Conservation (phyloP, 2,329 filamentous ascomycete genomes). For the Nigrograna mackinnonii region DNA sequence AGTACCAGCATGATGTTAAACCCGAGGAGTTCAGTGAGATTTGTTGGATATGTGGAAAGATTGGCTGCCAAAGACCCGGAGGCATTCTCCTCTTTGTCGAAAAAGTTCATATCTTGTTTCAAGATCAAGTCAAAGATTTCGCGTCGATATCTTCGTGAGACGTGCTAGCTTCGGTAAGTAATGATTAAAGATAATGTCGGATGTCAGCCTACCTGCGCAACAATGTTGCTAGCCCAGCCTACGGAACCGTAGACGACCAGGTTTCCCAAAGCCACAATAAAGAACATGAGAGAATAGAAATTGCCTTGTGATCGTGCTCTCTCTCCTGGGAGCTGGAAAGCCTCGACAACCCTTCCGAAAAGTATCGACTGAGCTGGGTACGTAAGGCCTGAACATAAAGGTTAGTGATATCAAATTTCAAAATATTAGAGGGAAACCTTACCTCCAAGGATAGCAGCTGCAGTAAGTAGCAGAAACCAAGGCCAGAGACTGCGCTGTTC, state of each 20-base stretch:
- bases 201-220: constrained; percentile 48
- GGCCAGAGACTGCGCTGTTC: constrained; percentile 44
- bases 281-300: constrained; percentile 61
- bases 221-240: constrained; percentile 49
- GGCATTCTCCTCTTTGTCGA: constrained; percentile 87
- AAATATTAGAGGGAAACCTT: background rate
- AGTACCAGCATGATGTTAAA: constrained; percentile 85
- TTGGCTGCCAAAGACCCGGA: constrained; percentile 79
- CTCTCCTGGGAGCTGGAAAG: constrained; percentile 48
- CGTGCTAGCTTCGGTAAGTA: constrained; percentile 10
- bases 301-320: constrained; percentile 47
- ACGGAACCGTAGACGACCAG: constrained; percentile 49
- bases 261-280: constrained; percentile 55
- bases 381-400: constrained; percentile 43
- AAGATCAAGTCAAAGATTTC: constrained; percentile 83
- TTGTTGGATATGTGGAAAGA: constrained; percentile 72
- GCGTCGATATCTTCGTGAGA: constrained; percentile 35
- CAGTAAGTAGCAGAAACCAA: constrained; percentile 24
- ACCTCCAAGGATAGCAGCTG: constrained; percentile 38
- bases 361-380: constrained; percentile 55
- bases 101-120: constrained; percentile 90
- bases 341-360: constrained; percentile 53
- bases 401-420: constrained; percentile 3
- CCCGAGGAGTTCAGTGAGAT: constrained; percentile 85
- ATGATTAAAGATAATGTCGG: constrained; percentile 16